These are phyloP conservation scores for Xanthoceras sorbifolium DNA, from an alignment of 345 rosid species.

Conservation along the genomic window DNA sequence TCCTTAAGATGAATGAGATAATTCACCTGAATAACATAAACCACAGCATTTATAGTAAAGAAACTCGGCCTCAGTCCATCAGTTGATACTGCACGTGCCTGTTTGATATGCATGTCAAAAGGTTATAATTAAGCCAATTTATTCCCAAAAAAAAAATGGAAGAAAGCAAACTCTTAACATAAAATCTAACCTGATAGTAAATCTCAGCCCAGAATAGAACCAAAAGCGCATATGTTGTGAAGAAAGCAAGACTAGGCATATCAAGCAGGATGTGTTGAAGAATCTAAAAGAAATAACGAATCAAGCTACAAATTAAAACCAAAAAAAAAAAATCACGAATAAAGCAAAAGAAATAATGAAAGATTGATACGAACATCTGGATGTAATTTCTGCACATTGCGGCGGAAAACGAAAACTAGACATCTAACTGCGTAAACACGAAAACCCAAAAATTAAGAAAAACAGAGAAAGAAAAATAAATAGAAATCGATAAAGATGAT, in stretches of 20 bases:
- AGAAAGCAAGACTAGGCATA: slow-evolving; percentile 86
- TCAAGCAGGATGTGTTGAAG: slow-evolving; percentile 76
- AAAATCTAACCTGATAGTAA: slow-evolving; percentile 69
- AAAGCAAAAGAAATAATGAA: background rate
- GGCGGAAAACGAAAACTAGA: slow-evolving; percentile 69
- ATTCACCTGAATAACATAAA: slow-evolving; percentile 81
- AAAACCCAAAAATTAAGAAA: slow-evolving; percentile 6
- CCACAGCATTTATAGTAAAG: slow-evolving; percentile 71
- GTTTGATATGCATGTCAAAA: slow-evolving; percentile 23
- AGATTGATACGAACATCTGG: slow-evolving; percentile 46
- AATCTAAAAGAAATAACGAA: slow-evolving; percentile 44
- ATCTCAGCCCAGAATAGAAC: slow-evolving; percentile 98
- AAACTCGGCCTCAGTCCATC: slow-evolving; percentile 87
- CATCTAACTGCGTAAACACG: slow-evolving; percentile 56
- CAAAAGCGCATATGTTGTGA: slow-evolving; percentile 85
- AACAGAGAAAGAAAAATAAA: too few species aligned
- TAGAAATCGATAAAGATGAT: background rate
- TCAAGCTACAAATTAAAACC: slow-evolving; percentile 12
- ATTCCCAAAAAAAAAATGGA: background rate
- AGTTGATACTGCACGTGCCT: slow-evolving; percentile 87
- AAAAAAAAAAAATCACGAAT: background rate
- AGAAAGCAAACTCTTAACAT: background rate
- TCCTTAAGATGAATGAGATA: slow-evolving; percentile 19
- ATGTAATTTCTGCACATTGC: slow-evolving; percentile 56
- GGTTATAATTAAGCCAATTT: slow-evolving; percentile 8